Base-by-base conservation (phyloP, 2,329 filamentous ascomycete species). In the Hymenoscyphus fraxineus region DNA sequence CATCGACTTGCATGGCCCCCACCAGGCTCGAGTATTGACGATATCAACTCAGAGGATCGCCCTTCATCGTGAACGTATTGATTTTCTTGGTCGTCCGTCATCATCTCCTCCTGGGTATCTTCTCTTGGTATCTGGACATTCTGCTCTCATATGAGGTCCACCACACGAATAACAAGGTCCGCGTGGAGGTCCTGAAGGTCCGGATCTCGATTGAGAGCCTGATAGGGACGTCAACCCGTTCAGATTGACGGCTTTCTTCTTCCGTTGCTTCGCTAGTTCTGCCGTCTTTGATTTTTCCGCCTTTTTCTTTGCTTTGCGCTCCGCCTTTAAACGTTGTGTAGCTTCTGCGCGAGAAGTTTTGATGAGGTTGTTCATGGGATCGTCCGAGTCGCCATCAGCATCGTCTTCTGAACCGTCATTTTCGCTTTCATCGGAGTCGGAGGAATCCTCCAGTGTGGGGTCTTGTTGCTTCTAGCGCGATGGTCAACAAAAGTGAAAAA, bases 221-320 rank as follows among this genome's bases (percentile, higher is more conserved):
- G 88, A 90, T 58, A 91, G 85, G 1, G 86, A 88, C 4, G 80
- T 82, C 63, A 88, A 74, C 31, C 81, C 81, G 72, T 88, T 88
- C 63, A 92, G 77, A 66, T 88, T 88, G 60, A 91, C 81, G 63
- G 89, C 85, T 74, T 88, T 89, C 75, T 86, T 86, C 71, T 85
- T 83, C 56, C 86, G 80, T 73, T 83, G 82, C 54, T 85, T 83
- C 7, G 85, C 83, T 19, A 88, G 75, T 68, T 85, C 80, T 67
- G 78, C 77, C 13, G 78, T 76, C 67, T 81, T 82, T 31, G 77
- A 77, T 60, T 79, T 79, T 65, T 83, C 81, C 32, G 77, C 77
- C 59, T 81, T 80, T 70, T 79, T 80, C 71, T 80, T 81, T 47
- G 78, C 77, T 69, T 78, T 73, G 75, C 78, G 77, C 60, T 80